phyloP scores from a whole-genome alignment of 2,329 filamentous ascomycete species.

The Diaporthe aspalathi region DNA sequence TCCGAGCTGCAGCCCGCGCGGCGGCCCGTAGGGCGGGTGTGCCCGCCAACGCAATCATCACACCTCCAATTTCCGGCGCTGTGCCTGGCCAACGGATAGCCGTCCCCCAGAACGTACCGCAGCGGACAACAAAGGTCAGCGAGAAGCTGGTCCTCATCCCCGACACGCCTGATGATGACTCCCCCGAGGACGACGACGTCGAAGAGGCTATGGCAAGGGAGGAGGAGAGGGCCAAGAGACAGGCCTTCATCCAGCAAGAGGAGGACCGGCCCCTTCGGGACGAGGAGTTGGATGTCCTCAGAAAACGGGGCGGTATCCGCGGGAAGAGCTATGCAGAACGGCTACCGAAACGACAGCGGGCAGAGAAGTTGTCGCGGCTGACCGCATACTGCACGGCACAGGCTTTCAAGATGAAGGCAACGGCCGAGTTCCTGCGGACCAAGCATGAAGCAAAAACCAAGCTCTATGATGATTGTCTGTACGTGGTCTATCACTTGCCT shows the following conservation, averaged over 20 bases:
- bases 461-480: slow-evolving; percentile 96
- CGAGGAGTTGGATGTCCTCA: slow-evolving; percentile 73
- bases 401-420: slow-evolving; percentile 87
- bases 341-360: slow-evolving; percentile 86
- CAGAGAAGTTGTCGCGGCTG: slow-evolving; percentile 87
- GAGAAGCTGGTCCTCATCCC: slow-evolving; percentile 97
- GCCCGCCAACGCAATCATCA: slow-evolving; percentile 23
- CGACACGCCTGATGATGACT: slow-evolving; percentile 74
- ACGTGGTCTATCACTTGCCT: slow-evolving; percentile 93
- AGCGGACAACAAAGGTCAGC: slow-evolving; percentile 91
- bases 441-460: slow-evolving; percentile 93
- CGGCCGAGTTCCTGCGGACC: slow-evolving; percentile 88
- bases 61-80: slow-evolving; percentile 19
- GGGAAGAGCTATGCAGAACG: slow-evolving; percentile 96
- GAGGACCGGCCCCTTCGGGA: slow-evolving; percentile 75
- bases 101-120: slow-evolving; percentile 74
- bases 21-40: slow-evolving; percentile 43
- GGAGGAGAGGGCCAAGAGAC: slow-evolving; percentile 66
- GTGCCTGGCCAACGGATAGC: slow-evolving; percentile 52
- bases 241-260: slow-evolving; percentile 56
- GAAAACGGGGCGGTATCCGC: slow-evolving; percentile 69
- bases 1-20: slow-evolving; percentile 34
- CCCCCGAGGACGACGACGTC: slow-evolving; percentile 57
- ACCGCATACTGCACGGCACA: slow-evolving; percentile 98
- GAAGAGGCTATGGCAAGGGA: slow-evolving; percentile 56